Evolutionary conservation across 495 filamentous ascomycete genomes (phyloP).

Genomic region (Pseudomonodictys pantanalensis): DNA sequence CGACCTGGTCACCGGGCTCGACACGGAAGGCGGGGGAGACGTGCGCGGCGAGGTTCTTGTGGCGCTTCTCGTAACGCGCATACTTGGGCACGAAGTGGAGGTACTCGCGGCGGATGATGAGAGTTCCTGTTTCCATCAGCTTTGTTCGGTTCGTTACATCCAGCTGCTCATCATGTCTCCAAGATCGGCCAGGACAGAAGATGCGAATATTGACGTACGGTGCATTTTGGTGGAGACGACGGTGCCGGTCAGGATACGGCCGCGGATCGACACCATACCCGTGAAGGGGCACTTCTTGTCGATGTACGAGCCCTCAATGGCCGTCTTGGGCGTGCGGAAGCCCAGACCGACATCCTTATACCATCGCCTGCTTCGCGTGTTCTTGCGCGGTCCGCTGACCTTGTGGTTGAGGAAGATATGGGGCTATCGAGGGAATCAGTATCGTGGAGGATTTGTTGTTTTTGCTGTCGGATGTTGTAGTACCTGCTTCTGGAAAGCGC

Average conservation of each 20-base stretch:
- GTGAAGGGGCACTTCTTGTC: constrained; percentile 99
- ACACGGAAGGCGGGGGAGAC: constrained; percentile 99
- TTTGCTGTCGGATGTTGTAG: background rate
- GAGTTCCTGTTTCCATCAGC: constrained; percentile 49
- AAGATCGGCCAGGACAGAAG: background rate
- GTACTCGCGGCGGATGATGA: constrained; percentile 99
- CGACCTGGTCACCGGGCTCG: constrained; percentile 97
- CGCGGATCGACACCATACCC: constrained; percentile 95
- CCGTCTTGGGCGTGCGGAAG: constrained; percentile 94
- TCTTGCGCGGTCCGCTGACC: constrained; percentile 64
- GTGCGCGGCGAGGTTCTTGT: constrained; percentile 99
- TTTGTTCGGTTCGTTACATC: background rate
- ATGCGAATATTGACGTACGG: constrained; percentile 51
- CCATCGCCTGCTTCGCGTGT: constrained; percentile 86
- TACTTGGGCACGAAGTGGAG: constrained; percentile 99
- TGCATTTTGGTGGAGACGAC: constrained; percentile 99
- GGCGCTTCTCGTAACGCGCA: constrained; percentile 98
- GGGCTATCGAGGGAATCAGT: constrained; percentile 60
- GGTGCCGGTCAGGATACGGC: constrained; percentile 98
- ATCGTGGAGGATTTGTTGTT: constrained; percentile 10
- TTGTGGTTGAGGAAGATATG: constrained; percentile 96
- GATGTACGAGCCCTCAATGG: constrained; percentile 98
- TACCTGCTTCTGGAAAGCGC: constrained; percentile 81
- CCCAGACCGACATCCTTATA: constrained; percentile 99
- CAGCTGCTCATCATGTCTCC: background rate